These are phyloP conservation scores for Lipomyces chichibuensis DNA, from an alignment of 805 yeast genomes.

Conservation along the genomic window DNA sequence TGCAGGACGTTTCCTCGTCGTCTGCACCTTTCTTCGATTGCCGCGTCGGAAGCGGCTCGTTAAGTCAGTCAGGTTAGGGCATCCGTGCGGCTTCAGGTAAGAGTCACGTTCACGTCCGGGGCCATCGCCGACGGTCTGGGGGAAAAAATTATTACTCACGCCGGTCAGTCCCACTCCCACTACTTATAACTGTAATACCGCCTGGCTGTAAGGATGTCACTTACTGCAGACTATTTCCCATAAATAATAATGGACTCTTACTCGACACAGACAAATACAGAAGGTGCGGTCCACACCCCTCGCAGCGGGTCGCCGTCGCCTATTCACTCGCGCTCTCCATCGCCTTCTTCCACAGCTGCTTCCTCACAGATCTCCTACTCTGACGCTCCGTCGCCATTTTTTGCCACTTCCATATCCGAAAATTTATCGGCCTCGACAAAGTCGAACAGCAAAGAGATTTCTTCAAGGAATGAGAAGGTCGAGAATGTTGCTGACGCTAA, in stretches of 20 bases:
- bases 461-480: neutral
- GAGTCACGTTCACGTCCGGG: neutral
- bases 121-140: neutral
- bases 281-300: neutral
- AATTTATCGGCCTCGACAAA: neutral
- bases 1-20: neutral
- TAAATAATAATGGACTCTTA: neutral
- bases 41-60: neutral
- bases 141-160: neutral
- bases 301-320: conserved; percentile 2
- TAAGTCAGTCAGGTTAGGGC: neutral
- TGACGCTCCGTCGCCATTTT: conserved; percentile 1
- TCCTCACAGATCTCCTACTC: neutral
- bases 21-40: neutral
- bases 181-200: too few species aligned
- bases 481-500: neutral
- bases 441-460: neutral
- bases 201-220: too few species aligned
- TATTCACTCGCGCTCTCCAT: neutral
- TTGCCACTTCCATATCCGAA: neutral
- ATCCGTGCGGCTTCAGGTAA: neutral
- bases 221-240: neutral
- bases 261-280: neutral
- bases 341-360: conserved; percentile 2
- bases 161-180: neutral